Percentiles rank a stretch among this genome's conserved stretches.
phyloP scores from a whole-genome alignment of 306 rosid genomes.

The Inga oerstediana region DNA sequence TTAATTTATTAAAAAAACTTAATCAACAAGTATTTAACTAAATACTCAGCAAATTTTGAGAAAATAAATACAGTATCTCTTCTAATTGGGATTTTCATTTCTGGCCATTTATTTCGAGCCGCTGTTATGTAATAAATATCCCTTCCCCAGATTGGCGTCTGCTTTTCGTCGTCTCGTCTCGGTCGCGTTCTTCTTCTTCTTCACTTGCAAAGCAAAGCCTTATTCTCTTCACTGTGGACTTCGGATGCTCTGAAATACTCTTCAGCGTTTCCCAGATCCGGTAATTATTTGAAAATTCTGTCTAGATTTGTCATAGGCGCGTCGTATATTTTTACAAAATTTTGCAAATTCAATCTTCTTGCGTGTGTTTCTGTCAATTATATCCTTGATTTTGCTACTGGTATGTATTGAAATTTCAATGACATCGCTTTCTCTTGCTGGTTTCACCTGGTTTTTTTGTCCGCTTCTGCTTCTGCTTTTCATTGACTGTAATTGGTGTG shows the following conservation, averaged over 20 bases:
- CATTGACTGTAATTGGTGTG: constrained; percentile 1
- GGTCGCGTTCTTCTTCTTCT: constrained; percentile 4
- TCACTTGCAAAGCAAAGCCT: not conserved
- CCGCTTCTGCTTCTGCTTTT: not conserved
- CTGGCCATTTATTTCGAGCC: constrained; percentile 15
- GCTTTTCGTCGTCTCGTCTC: not conserved
- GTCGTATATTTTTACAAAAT: constrained; percentile 5
- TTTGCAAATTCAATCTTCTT: not conserved
- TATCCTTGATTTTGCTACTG: not conserved
- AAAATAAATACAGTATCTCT: no score
- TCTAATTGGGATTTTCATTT: no score
- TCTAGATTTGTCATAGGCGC: constrained; percentile 5
- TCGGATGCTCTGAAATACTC: not conserved
- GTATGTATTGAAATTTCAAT: not conserved
- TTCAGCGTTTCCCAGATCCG: constrained; percentile 37
- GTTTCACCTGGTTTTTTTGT: constrained; percentile 22
- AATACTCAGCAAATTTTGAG: no score
- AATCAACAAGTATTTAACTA: no score
- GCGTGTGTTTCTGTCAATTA: constrained; percentile 6
- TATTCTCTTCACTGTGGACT: not conserved
- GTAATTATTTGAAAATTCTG: not conserved
- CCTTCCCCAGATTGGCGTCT: not conserved
- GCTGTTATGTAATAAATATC: constrained; percentile 30
- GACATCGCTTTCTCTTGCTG: not conserved
- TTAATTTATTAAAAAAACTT: no score